Evolutionary conservation across 306 rosid genomes (phyloP), one percentile per base, ranked within the genome.

Genomic region (Cucumis melo): DNA sequence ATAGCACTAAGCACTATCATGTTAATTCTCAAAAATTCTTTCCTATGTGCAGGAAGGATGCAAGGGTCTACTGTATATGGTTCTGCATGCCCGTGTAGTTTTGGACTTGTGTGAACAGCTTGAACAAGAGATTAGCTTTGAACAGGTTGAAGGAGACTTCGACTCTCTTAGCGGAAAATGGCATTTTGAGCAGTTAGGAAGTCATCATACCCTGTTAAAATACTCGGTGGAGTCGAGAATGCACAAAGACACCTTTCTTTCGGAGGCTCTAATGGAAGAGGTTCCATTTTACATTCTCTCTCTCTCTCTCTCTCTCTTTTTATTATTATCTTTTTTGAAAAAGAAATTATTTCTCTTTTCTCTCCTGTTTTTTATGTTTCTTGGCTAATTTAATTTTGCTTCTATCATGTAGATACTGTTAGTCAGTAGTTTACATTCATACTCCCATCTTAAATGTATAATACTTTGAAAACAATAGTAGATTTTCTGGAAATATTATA

Each of bases 211-310:
- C 1, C 71, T 91, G 75, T 87, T 94, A 39, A 94, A 91, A 88
- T 94, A 94, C 82, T 83, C 90, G 2, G 98, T 94, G 55, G 98
- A 94, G 85, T 94, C 97, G 36, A 94, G 92, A 89, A 94, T 94
- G 94, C 87, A 86, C 80, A 88, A 85, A 71, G 97, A 94, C 73
- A 90, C 98, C 44, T 94, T 94, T 83, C 96, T 94, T 50, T 94
- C 98, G 57, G 97, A 94, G 85, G 91, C 95, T 24, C 88, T 94
- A 38, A 94, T 94, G 97, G 97, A 94, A 86, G 98, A 94, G 97
- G 98, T 87, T 66, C 19, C 20, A 17, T 42, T 68, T 68, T 67
- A n/a, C 10, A 44, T 23, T 46, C 4, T 46, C 10, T 70, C 13
- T 46, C 42, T 46, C 10, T 70, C 13, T 46, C 42, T 60, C 19